Evolutionary conservation across 225 moss, liverwort and hornwort genomes (phyloP).

Genomic region (Bryoerythrophyllum caledonicum): DNA sequence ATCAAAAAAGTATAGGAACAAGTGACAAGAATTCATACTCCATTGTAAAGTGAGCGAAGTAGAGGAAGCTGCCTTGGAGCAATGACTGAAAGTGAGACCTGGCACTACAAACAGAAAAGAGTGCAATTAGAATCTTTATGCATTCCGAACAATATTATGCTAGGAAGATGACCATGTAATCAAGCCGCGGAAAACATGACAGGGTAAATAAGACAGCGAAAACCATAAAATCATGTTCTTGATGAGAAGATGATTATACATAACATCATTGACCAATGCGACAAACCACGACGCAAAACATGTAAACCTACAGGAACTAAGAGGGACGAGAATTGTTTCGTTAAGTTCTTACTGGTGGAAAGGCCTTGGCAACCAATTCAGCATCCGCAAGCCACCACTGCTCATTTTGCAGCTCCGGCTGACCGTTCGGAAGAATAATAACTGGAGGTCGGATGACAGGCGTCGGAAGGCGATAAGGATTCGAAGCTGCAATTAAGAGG

Average conservation of each 20-base stretch:
- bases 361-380: constrained; percentile 80
- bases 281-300: too few relatives aligned
- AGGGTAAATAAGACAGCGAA: too few relatives aligned
- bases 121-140: constrained; percentile 1
- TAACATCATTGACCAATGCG: neutral
- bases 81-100: constrained; percentile 89
- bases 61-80: constrained; percentile 75
- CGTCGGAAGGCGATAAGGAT: constrained; percentile 68
- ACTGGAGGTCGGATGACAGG: constrained; percentile 73
- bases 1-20: constrained; percentile 13
- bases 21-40: constrained; percentile 42
- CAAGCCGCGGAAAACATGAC: too few relatives aligned
- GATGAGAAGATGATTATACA: neutral
- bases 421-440: constrained; percentile 40
- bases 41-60: constrained; percentile 63
- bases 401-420: constrained; percentile 57
- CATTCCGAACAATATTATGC: neutral
- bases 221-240: neutral
- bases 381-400: constrained; percentile 98
- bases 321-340: neutral
- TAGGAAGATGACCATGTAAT: too few relatives aligned
- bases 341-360: constrained; percentile 41
- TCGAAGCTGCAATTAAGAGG: constrained; percentile 84
- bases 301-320: constrained; percentile 6
- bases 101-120: constrained; percentile 60